These are phyloP conservation scores for Euphrasia confusa DNA, from an alignment of 257 asterid genomes.

Conservation along the genomic window DNA sequence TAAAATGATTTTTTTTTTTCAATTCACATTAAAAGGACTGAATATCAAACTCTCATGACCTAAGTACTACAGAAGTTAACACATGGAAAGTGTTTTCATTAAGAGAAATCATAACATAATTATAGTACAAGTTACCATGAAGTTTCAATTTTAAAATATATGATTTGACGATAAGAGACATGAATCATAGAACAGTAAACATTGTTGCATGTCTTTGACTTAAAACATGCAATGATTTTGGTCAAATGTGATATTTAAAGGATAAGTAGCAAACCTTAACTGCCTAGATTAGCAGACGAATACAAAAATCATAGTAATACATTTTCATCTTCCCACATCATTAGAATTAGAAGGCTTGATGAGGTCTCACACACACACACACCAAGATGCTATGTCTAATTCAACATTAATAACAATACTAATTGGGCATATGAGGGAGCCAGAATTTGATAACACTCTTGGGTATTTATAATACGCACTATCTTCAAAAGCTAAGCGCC, in stretches of 20 bases:
- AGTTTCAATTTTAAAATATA: background rate
- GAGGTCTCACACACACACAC: background rate
- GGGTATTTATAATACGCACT: slow-evolving; percentile 4
- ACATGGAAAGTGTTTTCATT: background rate
- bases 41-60: slow-evolving; percentile 13
- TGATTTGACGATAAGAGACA: background rate
- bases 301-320: background rate
- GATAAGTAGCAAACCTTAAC: background rate
- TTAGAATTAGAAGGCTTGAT: slow-evolving; percentile 3
- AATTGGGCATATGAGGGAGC: background rate
- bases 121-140: background rate
- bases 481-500: slow-evolving; percentile 7
- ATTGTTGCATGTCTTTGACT: background rate
- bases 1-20: background rate
- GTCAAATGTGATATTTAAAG: slow-evolving; percentile 2
- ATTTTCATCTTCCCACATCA: slow-evolving; percentile 5
- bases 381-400: background rate
- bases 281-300: background rate
- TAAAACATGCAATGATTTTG: background rate
- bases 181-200: background rate
- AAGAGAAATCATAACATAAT: background rate
- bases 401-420: background rate
- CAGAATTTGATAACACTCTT: background rate
- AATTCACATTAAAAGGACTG: slow-evolving; percentile 4
- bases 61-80: background rate